Conservation (phyloP, 2,329 filamentous ascomycete species). For the Colletotrichum tofieldiae region DNA sequence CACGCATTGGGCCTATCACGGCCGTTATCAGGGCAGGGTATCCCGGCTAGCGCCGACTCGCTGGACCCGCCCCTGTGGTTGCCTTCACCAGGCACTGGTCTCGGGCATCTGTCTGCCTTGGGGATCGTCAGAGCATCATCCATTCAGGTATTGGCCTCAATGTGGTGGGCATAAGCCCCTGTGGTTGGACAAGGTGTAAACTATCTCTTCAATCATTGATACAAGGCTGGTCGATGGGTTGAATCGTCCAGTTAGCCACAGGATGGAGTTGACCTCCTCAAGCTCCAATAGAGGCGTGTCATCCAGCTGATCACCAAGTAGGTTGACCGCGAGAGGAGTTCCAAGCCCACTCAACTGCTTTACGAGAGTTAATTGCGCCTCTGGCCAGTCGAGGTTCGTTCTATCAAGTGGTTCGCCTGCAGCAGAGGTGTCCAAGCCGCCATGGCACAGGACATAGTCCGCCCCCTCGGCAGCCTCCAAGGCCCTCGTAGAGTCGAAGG, state of each 20-base stretch:
- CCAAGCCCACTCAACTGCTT: conserved; percentile 37
- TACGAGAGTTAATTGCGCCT: conserved; percentile 67
- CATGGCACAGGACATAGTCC: conserved; percentile 69
- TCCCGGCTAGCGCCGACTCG: neutral
- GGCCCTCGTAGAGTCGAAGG: conserved; percentile 65
- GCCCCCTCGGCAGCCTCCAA: conserved; percentile 58
- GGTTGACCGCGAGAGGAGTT: neutral
- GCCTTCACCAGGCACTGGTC: conserved; percentile 13
- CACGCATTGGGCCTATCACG: neutral
- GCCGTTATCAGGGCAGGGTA: neutral
- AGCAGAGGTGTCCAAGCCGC: conserved; percentile 68
- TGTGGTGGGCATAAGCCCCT: neutral
- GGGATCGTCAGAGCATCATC: neutral
- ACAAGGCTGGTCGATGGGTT: neutral
- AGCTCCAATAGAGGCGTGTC: neutral
- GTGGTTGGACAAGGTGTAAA: neutral
- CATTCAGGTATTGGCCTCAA: neutral
- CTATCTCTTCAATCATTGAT: neutral
- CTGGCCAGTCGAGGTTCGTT: conserved; percentile 65
- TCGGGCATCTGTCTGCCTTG: conserved; percentile 17
- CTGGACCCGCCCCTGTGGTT: neutral
- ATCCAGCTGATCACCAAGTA: neutral
- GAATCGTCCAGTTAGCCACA: conserved; percentile 64
- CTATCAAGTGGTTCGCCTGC: conserved; percentile 70
- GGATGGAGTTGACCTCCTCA: conserved; percentile 62